Percentiles rank a stretch among this genome's conserved stretches.
Conservation (phyloP, 768 basidiomycete species). For the Tylopilus felleus region DNA sequence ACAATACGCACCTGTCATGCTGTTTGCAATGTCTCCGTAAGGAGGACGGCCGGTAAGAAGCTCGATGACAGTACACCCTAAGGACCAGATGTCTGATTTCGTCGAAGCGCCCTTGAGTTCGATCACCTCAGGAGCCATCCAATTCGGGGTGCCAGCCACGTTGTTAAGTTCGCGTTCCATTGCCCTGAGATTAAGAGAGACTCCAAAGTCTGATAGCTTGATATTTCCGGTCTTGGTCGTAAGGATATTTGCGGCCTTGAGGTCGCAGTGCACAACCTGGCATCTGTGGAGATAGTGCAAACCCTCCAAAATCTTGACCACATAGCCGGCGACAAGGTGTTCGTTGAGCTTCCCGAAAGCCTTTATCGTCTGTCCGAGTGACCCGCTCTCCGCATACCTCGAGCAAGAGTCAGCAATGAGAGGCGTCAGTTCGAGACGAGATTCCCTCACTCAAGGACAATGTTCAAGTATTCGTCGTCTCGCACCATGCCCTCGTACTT, state of each 20-base stretch:
- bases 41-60: constrained; percentile 90
- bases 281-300: constrained; percentile 87
- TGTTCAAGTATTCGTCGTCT: constrained; percentile 84
- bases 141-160: constrained; percentile 93
- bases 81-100: constrained; percentile 93
- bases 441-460: constrained; percentile 81
- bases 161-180: constrained; percentile 83
- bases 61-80: constrained; percentile 94
- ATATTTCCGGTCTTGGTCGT: constrained; percentile 97
- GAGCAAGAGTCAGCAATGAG: constrained; percentile 13
- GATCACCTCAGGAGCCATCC: constrained; percentile 99
- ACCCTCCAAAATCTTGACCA: constrained; percentile 95
- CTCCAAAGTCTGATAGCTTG: constrained; percentile 96
- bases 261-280: constrained; percentile 94
- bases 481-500: constrained; percentile 96
- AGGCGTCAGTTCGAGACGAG: not conserved
- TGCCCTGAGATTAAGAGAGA: constrained; percentile 91
- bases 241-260: constrained; percentile 98
- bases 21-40: constrained; percentile 84
- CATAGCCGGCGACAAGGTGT: constrained; percentile 85
- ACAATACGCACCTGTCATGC: constrained; percentile 73
- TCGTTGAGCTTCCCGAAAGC: constrained; percentile 95
- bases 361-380: constrained; percentile 87
- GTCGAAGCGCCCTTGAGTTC: constrained; percentile 91
- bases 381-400: constrained; percentile 96